Conservation (phyloP, 805 yeast species). For the Myxozyma nipponensis region DNA sequence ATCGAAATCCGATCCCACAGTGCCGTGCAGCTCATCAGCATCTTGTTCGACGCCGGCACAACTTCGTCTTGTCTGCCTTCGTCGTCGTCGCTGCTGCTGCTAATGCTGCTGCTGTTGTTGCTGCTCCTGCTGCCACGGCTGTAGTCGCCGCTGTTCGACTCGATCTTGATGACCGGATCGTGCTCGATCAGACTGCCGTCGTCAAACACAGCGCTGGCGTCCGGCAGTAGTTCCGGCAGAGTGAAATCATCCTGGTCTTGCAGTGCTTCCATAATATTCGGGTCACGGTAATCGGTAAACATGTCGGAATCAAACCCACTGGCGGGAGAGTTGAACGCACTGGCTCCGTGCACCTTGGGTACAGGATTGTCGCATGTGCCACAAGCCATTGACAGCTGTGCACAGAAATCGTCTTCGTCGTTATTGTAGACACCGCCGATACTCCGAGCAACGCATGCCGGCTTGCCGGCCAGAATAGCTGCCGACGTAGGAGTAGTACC, state of each 20-base stretch:
- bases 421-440: conserved; percentile 31
- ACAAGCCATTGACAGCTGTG: conserved; percentile 72
- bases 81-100: too few species aligned
- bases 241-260: conserved; percentile 33
- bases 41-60: conserved; percentile 60
- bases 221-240: conserved; percentile 35
- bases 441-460: conserved; percentile 2
- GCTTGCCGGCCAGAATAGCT: conserved; percentile 2
- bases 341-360: conserved; percentile 43
- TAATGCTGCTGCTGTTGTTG: conserved; percentile 8
- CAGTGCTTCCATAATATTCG: conserved; percentile 8
- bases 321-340: conserved; percentile 31
- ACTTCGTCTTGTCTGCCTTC: conserved; percentile 35
- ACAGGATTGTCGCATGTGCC: conserved; percentile 69
- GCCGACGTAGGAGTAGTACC: conserved; percentile 10
- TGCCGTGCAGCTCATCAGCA: conserved; percentile 70
- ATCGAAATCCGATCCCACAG: conserved; percentile 94
- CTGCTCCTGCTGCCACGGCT: not conserved
- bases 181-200: conserved; percentile 1
- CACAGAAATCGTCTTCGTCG: conserved; percentile 71
- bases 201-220: conserved; percentile 34
- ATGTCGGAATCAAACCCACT: conserved; percentile 34
- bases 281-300: conserved; percentile 31
- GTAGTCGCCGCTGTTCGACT: not conserved
- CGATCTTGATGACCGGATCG: not conserved